These are phyloP conservation scores for Sporothrix inflata DNA, from an alignment of 2,329 filamentous ascomycete genomes.

Conservation along the genomic window DNA sequence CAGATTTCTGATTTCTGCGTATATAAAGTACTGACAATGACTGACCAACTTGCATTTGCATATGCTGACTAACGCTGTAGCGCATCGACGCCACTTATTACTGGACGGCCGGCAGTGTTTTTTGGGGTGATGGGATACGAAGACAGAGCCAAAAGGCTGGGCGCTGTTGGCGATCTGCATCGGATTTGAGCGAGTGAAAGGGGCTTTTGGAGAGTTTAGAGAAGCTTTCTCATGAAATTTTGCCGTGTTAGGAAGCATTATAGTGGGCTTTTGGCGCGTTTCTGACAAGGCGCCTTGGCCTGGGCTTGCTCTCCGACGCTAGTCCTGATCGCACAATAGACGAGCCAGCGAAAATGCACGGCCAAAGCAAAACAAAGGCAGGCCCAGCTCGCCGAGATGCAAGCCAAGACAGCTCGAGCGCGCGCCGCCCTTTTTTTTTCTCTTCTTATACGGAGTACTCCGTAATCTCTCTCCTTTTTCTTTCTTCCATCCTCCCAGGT, in stretches of 20 bases:
- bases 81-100: slow-evolving; percentile 1
- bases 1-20: not conserved
- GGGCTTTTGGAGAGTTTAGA: not conserved
- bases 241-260: slow-evolving; percentile 15
- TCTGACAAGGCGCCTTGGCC: slow-evolving; percentile 17
- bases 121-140: not conserved
- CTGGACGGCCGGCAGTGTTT: not conserved
- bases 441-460: not conserved
- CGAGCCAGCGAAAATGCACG: not conserved
- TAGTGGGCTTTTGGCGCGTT: slow-evolving; percentile 9
- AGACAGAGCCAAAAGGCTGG: slow-evolving; percentile 3
- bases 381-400: not conserved
- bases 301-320: not conserved
- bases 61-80: not conserved
- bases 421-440: not conserved
- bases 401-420: slow-evolving; percentile 14
- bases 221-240: not conserved
- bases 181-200: not conserved
- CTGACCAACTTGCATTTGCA: not conserved
- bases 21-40: not conserved
- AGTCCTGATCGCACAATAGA: slow-evolving; percentile 13
- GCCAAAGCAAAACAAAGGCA: not conserved
- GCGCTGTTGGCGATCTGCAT: not conserved
- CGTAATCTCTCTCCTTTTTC: not conserved
- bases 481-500: not conserved